Base-by-base conservation (phyloP, 331 rosid species). In the Rhamnella rubrinervis region DNA sequence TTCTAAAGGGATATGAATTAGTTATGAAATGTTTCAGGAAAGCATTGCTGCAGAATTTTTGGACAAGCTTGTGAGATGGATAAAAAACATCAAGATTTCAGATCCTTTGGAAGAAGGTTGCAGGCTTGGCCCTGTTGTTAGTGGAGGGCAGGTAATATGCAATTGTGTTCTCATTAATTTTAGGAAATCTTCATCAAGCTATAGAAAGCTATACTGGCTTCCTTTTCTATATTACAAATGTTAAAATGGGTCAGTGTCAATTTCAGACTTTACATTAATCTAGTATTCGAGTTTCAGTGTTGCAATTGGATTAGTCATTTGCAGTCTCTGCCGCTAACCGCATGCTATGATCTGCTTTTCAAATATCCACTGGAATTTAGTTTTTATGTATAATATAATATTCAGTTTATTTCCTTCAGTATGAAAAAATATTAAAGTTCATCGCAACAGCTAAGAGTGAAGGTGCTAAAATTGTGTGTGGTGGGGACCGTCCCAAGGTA, bases 31-130 rank as follows among this genome's bases (percentile, higher is more conserved):
- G 63, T 79, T 78, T 71, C 88, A 93, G 98, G 97, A 93, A 78
- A 83, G 83, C 76, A 89, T 93, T 55, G 98, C 98, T 5, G 81
- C 76, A 62, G 77, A 93, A 57, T 87, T 93, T 82, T 77, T 91
- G 71, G 82, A 81, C 67, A 88, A 72, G 86, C 88, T 91, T 21
- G 89, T 83, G 52, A 70, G 91, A 74, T 93, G 96, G 97, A 38
- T 65, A 65, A 86, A 87, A 86, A 93, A 85, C 79, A 91, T 93
- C 78, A 89, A 91, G 82, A 83, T 93, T 71, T 91, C 97, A 40
- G 97, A 91, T 93, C 98, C 98, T 75, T 80, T 93, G 40, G 97
- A 89, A 82, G 98, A 93, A 83, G 98, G 97, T 70, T 93, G 97
- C 85, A 89, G 93, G 85, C 96, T 93, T 70, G 98, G 98, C 49